Evolutionary conservation across 371 early-diverging fungal species (phyloP).

Genomic region (Rhizopus delemar): DNA sequence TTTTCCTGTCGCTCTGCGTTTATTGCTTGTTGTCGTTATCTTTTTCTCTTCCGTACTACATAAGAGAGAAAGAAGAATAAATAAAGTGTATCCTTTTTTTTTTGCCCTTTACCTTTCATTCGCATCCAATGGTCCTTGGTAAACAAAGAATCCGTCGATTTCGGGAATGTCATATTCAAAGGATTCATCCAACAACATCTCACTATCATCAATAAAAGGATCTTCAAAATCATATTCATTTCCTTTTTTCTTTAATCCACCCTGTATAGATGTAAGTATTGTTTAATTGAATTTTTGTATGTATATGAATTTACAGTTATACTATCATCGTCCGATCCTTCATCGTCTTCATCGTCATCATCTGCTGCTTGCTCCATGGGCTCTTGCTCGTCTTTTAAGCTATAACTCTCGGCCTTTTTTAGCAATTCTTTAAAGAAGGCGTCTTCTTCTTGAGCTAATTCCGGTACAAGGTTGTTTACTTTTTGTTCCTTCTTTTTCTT

Average conservation of each 20-base stretch:
- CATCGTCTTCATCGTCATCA: slow-evolving; percentile 13
- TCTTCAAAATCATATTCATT: slow-evolving; percentile 50
- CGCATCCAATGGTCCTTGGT: slow-evolving; percentile 51
- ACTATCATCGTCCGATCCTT: slow-evolving; percentile 13
- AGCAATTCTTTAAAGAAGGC: slow-evolving; percentile 21
- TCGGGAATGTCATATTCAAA: slow-evolving; percentile 37
- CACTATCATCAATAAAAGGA: slow-evolving; percentile 58
- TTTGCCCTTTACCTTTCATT: slow-evolving; percentile 46
- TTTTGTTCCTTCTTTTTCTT: slow-evolving; percentile 22
- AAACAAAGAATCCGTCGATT: slow-evolving; percentile 49
- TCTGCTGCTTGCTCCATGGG: slow-evolving; percentile 15
- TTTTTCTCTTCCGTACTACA: slow-evolving; percentile 1
- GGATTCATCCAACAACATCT: slow-evolving; percentile 50
- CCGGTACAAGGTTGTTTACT: background rate
- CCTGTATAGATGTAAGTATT: background rate
- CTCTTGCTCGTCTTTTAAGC: background rate
- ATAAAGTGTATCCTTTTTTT: background rate
- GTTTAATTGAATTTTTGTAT: background rate
- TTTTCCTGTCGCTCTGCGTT: slow-evolving; percentile 15
- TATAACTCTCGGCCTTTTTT: slow-evolving; percentile 23
- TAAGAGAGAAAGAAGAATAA: background rate
- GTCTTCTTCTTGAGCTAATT: slow-evolving; percentile 11
- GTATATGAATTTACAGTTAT: background rate
- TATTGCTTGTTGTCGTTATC: background rate
- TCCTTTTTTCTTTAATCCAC: slow-evolving; percentile 8